Evolutionary conservation across 1,284 basidiomycete species (phyloP), one percentile per base, ranked within the genome.

Genomic region (Ustanciosporium gigantosporum): DNA sequence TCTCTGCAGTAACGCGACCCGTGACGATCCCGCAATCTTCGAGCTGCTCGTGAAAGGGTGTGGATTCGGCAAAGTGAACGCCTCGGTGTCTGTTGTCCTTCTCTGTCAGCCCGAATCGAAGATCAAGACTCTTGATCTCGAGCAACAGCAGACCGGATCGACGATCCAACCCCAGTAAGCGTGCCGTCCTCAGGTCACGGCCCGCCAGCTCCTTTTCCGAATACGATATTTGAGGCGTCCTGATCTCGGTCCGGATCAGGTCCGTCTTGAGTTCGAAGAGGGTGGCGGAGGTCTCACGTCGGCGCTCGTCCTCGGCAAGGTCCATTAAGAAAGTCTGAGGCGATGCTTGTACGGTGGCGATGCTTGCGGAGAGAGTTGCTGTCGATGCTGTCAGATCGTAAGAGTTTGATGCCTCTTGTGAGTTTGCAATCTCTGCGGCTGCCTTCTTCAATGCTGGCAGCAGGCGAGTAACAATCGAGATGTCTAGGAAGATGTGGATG

Each of bases 401-500:
- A 3, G 39, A 9, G 8, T 34, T 31, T 4, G 25, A 23, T 4
- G 20, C 23, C n/a, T 36, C 29, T 31, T 37, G 40, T 23, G 52
- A 35, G 17, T 39, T 41, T 11, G 41, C 40, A 14, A 53, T 17
- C 31, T 53, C 42, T n/a, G 52, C 36, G 15, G 44, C 27, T n/a
- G 48, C 47, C 25, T 44, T 43, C 36, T 44, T 46, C 36, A 62
- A 24, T 34, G 52, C 47, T 13, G 65, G 69, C 34, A 61, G 43
- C 7, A 61, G 31, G 6, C 70, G 43, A 17, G 64, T 59, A 7
- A 48, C 48, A 5, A 66, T 36, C 3, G 70, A 70, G 6, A 57
- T 29, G 29, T 73, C 70, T 6, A 60, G 36, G 27, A 73, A 70
- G 15, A 59, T 23, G 32, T 73, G 70, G 0, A 70, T 32, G 2